Evolutionary conservation across 495 filamentous ascomycete species (phyloP).

Genomic region (Aspergillus taichungensis): DNA sequence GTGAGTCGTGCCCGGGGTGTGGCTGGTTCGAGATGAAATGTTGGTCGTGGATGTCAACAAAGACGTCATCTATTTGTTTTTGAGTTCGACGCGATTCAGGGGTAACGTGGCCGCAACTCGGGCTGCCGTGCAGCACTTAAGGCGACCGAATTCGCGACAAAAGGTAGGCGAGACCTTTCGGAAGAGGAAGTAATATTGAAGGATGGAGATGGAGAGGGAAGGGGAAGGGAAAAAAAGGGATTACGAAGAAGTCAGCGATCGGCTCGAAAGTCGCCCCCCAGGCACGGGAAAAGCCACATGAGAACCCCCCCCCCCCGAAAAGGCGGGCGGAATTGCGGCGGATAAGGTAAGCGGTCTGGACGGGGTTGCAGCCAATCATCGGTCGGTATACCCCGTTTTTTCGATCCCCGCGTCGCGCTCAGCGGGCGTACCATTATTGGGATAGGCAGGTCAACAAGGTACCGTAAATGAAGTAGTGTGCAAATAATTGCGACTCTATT

Average conservation of each 20-base stretch:
- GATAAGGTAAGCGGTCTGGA: conserved; percentile 25
- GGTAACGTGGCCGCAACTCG: background rate
- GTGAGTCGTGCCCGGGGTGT: background rate
- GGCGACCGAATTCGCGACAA: conserved; percentile 3
- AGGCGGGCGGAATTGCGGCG: conserved; percentile 14
- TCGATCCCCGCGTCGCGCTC: too few species aligned
- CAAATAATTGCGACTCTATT: too few species aligned
- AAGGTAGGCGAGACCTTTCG: background rate
- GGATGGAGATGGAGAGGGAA: conserved; percentile 2
- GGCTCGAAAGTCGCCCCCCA: conserved; percentile 10
- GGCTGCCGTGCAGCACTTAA: too few species aligned
- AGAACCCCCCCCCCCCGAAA: conserved; percentile 10
- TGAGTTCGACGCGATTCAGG: conserved; percentile 18
- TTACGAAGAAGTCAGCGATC: conserved; percentile 10
- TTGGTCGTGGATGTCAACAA: conserved; percentile 27
- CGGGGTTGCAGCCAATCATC: background rate
- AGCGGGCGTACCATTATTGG: too few species aligned
- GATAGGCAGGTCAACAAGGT: too few species aligned
- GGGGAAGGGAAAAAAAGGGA: conserved; percentile 12
- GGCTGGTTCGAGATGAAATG: conserved; percentile 12
- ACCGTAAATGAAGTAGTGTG: too few species aligned
- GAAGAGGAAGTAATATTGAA: background rate
- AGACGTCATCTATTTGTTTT: conserved; percentile 35
- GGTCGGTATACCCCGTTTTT: background rate
- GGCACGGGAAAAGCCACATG: conserved; percentile 34